phyloP scores from a whole-genome alignment of 768 basidiomycete genomes.

The Mycena polygramma region DNA sequence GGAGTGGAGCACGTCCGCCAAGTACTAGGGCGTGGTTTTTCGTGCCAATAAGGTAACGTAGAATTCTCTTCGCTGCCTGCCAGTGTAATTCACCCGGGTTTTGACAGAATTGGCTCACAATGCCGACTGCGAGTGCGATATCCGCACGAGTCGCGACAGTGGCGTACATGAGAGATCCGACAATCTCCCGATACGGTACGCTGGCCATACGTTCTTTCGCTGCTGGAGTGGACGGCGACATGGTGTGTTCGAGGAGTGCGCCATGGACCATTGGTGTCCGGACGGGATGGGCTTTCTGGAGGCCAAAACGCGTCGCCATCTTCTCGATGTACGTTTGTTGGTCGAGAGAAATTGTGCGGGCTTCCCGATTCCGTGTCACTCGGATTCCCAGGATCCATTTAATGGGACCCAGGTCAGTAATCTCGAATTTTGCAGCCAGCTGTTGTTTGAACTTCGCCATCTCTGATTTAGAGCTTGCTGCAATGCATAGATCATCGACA shows the following conservation, averaged over 20 bases:
- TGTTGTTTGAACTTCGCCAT: conserved; percentile 20
- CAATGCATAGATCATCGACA: conserved; percentile 45
- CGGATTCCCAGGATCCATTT: conserved; percentile 43
- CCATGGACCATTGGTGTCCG: conserved; percentile 11
- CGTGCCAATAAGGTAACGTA: conserved; percentile 49
- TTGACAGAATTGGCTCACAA: conserved; percentile 32
- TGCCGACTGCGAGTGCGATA: conserved; percentile 34
- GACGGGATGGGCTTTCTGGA: conserved; percentile 11
- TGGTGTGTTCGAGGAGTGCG: background rate
- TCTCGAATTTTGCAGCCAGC: conserved; percentile 25
- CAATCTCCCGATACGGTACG: background rate
- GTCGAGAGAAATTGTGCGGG: background rate
- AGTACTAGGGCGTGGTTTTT: background rate
- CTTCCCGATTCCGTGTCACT: conserved; percentile 23
- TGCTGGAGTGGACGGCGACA: background rate
- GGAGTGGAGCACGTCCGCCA: background rate
- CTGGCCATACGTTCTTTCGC: background rate
- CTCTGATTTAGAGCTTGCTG: conserved; percentile 11
- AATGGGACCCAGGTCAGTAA: conserved; percentile 43
- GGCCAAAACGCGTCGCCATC: conserved; percentile 7
- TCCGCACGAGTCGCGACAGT: conserved; percentile 34
- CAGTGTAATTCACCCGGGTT: conserved; percentile 44
- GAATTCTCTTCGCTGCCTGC: conserved; percentile 47
- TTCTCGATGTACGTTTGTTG: conserved; percentile 17
- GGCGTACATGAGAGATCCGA: conserved; percentile 15